Evolutionary conservation across 139 green algal species (phyloP), one percentile per base, ranked within the genome.

Genomic region (Volvox africanus): DNA sequence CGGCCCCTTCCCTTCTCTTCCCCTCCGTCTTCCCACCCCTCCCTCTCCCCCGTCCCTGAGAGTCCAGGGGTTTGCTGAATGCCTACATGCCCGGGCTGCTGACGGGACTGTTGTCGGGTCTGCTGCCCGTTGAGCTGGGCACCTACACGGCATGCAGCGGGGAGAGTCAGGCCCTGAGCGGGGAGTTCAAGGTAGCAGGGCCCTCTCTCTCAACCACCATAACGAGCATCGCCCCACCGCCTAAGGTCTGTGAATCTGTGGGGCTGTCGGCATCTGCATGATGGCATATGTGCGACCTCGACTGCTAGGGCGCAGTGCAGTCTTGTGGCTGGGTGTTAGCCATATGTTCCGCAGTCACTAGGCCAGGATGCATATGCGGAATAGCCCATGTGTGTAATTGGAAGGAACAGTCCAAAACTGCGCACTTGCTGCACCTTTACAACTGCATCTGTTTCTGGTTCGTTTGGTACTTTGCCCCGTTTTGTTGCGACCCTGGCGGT

Each of bases 121-220:
- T 95, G 21, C 80, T 95, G 65, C 92, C 97, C 16, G 88, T 84
- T 35, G 93, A 95, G 78, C 86, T 97, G 89, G 96, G 97, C 36
- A 87, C 90, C 0, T 94, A 97, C 86, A 91, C 97, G 67, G 93
- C 87, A 20, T 92, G 95, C 61, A 93, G 95, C 9, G 82, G 86
- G 32, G 93, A 94, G 89, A 89, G 93, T 80, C 93, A 95, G 86
- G 68, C 86, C 17, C 80, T 87, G 73, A 94, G 91, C 50, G 95
- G 87, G 24, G 71, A 91, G 73, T 81, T 92, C 90, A 93, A 62
- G 94, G 94, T 65, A 92, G 87, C 76, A 33, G 87, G 87, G 9
- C 87, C 87, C 33, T 86, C 76, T 2, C 87, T 91, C 26, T 79
- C 87, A 1, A 86, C 87, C 32, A 83, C 86, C 86, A 26, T 84